Evolutionary conservation across 176 grass and related monocot species (phyloP), one percentile per base, ranked within the genome.

Genomic region (Puya raimondii): DNA sequence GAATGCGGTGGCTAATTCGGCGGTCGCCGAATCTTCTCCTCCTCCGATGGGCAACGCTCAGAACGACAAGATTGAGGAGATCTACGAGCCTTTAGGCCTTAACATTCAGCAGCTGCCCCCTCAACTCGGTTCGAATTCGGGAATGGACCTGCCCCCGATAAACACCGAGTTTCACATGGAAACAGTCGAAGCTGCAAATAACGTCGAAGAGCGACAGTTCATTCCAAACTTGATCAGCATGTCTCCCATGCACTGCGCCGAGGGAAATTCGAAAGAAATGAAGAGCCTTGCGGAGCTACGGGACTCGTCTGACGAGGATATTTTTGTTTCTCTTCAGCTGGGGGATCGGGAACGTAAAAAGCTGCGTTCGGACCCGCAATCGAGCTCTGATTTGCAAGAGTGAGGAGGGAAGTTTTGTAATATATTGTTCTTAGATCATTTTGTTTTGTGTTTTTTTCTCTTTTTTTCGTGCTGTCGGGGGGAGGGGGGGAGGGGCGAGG

Each of bases 161-260:
- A 22, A 65, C 6, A 63, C 26, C 51, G 73, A 76, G 27, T 76
- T 67, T 54, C 73, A 82, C 50, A 86, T 91, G 72, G 92, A 80
- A 10, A 53, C 72, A 11, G 26, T 66, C 70, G 84, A 82, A 49
- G 65, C 63, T 2, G 64, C 67, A 15, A 81, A 70, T 33, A 89
- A 79, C 65, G 79, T 96, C 49, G 88, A 96, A 82, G 92, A 96
- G 77, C 88, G 72, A 66, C 94, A 90, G 73, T 90, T 97, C 86
- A 92, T 97, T 52, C 86, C 89, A 49, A 97, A 86, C 64, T 84
- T 96, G 17, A 78, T 84, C 51, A 68, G 84, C 54, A 87, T 83
- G 67, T 88, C 89, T 1, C 89, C 89, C 0, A 50, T 82, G 69
- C 87, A 65, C 12, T 42, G 23, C 4, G 70, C 80, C 51, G 79